Base-by-base conservation (phyloP, 352 stramenopile species). In the Pythium aquatile region DNA sequence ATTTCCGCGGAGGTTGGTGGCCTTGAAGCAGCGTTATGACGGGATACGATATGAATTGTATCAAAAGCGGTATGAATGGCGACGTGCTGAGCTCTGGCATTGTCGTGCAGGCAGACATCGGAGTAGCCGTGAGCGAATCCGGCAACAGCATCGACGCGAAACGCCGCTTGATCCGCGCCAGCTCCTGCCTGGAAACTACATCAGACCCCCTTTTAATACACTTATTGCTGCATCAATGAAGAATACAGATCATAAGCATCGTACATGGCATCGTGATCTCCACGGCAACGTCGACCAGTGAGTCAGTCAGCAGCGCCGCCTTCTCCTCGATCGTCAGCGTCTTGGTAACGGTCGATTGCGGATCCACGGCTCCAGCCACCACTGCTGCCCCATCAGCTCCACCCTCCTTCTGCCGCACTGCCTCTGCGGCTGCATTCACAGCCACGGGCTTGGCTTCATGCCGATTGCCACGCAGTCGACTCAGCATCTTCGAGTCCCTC, bases 111-210 rank as follows among this genome's bases (percentile, higher is more conserved):
- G 44, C 37, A 33, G 49, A 20, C 10, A 44, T 37, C 2, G 48
- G 42, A 17, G 48, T 20, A 6, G 77, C n/a, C 0, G 52, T 47
- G 2, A 35, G n/a, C 29, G 68, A 58, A 24, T 73, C 63, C 5
- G 44, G 2, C n/a, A 58, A 62, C 7, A 81, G 54, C 44, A 81
- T 10, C 8, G 63, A 64, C 37, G 69, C 66, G 52, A 86, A 86
- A 3, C 75, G 68, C 54, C 66, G 71, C 63, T 81, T 83, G 42
- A 86, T 56, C 1, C 71, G 55, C 1, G 16, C 60, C 17, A 86
- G 52, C n/a, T 82, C 77, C 57, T 86, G 70, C 28, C 72, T 51
- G 5, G 75, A 77, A 44, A 82, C 77, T 85, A 30, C 2, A 24
- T 16, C 3, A 30, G 2, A 2, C 9, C 42, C 17, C 13, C n/a